phyloP scores from a whole-genome alignment of 2,329 filamentous ascomycete genomes.

The Acrodontium crateriforme region DNA sequence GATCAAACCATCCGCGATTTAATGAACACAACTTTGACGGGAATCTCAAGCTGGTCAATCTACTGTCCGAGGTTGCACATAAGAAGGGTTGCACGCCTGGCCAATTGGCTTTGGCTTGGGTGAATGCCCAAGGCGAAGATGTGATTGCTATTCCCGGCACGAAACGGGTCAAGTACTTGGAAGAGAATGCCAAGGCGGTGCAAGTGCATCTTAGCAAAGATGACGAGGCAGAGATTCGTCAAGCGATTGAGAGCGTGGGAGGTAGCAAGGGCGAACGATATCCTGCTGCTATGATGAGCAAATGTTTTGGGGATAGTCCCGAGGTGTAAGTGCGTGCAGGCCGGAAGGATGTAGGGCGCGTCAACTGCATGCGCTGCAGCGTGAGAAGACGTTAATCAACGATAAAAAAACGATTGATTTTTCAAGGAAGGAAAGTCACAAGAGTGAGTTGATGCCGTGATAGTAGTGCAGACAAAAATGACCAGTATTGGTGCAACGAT shows the following conservation, averaged over 20 bases:
- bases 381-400: no score
- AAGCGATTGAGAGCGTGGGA: slow-evolving; percentile 18
- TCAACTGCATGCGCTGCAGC: no score
- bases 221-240: slow-evolving; percentile 15
- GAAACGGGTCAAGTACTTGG: slow-evolving; percentile 15
- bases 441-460: no score
- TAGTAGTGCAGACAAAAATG: no score
- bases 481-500: no score
- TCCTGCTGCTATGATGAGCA: slow-evolving; percentile 16
- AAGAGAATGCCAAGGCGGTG: slow-evolving; percentile 14
- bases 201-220: slow-evolving; percentile 12
- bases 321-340: slow-evolving; percentile 4
- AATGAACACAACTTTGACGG: slow-evolving; percentile 16
- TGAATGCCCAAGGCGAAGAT: slow-evolving; percentile 18
- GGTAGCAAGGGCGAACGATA: slow-evolving; percentile 17
- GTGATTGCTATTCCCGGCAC: slow-evolving; percentile 15
- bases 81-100: slow-evolving; percentile 18
- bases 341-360: not conserved
- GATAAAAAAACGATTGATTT: no score
- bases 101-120: slow-evolving; percentile 20
- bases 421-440: no score
- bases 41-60: slow-evolving; percentile 21
- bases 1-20: slow-evolving; percentile 18
- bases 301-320: slow-evolving; percentile 14
- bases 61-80: slow-evolving; percentile 13